Evolutionary conservation across 2,329 filamentous ascomycete species (phyloP).

Genomic region (Colletotrichum cereale): DNA sequence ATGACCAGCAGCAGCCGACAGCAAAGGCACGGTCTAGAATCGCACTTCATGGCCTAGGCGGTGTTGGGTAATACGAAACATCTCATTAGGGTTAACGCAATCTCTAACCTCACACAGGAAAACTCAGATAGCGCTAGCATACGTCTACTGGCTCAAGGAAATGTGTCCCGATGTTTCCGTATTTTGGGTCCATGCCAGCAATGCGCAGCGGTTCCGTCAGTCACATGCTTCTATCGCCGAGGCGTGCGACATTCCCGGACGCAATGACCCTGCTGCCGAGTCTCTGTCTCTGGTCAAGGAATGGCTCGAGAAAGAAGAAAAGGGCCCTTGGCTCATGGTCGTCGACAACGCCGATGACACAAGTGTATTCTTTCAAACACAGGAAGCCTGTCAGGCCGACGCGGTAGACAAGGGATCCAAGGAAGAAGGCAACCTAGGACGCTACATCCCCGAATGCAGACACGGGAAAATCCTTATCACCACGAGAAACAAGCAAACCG

Average conservation of each 20-base stretch:
- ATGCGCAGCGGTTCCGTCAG: constrained; percentile 46
- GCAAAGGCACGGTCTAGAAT: not conserved
- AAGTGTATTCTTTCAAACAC: not conserved
- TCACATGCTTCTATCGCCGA: constrained; percentile 46
- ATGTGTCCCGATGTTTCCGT: constrained; percentile 44
- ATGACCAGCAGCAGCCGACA: not conserved
- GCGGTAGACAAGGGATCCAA: not conserved
- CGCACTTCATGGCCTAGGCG: constrained; percentile 45
- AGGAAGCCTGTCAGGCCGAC: not conserved
- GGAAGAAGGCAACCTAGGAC: constrained; percentile 41
- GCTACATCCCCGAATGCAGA: constrained; percentile 46
- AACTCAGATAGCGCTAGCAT: constrained; percentile 49
- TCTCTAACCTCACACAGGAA: constrained; percentile 44
- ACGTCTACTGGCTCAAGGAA: constrained; percentile 44
- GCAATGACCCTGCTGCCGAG: constrained; percentile 43
- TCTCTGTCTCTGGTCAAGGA: constrained; percentile 44
- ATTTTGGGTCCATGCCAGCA: constrained; percentile 52
- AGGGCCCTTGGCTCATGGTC: constrained; percentile 39
- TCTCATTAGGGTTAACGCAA: not conserved
- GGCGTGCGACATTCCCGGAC: constrained; percentile 44
- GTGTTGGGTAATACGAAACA: constrained; percentile 42
- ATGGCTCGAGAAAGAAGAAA: constrained; percentile 45
- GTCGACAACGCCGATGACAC: constrained; percentile 33
- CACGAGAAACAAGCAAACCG: constrained; percentile 50
- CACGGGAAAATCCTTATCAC: constrained; percentile 50